These are phyloP conservation scores for Chalara sp. DNA, from an alignment of 2,329 filamentous ascomycete genomes.

Conservation along the genomic window DNA sequence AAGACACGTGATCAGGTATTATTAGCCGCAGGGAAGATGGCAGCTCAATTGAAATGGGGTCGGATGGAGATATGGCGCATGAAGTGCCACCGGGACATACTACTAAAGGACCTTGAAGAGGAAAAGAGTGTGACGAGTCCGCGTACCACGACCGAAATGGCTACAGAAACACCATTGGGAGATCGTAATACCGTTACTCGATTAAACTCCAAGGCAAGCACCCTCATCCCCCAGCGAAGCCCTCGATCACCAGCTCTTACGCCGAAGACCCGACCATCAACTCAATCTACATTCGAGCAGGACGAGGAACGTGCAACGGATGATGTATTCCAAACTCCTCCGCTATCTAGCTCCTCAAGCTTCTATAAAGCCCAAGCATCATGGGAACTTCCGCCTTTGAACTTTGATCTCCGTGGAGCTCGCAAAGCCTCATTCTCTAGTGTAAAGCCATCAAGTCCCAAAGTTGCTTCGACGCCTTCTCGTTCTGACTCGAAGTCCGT, in stretches of 20 bases:
- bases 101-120: conserved; percentile 79
- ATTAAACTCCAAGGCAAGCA: conserved; percentile 31
- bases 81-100: conserved; percentile 83
- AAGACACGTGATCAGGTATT: conserved; percentile 82
- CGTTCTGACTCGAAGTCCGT: conserved; percentile 27
- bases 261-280: conserved; percentile 27
- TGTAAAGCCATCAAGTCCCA: conserved; percentile 26
- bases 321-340: conserved; percentile 44
- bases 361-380: conserved; percentile 36
- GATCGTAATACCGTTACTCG: conserved; percentile 26
- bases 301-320: conserved; percentile 33
- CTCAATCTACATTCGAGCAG: conserved; percentile 23
- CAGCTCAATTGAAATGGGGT: conserved; percentile 89
- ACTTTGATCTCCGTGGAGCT: conserved; percentile 27
- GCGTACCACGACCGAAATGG: conserved; percentile 7
- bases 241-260: conserved; percentile 30
- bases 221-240: conserved; percentile 25
- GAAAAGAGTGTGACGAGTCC: conserved; percentile 39
- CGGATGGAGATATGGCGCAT: conserved; percentile 88
- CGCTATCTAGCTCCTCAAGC: conserved; percentile 32
- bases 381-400: conserved; percentile 35
- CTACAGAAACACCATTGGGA: conserved; percentile 13
- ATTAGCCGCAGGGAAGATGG: conserved; percentile 75
- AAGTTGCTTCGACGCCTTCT: conserved; percentile 26
- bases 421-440: conserved; percentile 40